Conservation (phyloP, 2,329 filamentous ascomycete genomes). For the Hymenotorrendiella dingleyae region DNA sequence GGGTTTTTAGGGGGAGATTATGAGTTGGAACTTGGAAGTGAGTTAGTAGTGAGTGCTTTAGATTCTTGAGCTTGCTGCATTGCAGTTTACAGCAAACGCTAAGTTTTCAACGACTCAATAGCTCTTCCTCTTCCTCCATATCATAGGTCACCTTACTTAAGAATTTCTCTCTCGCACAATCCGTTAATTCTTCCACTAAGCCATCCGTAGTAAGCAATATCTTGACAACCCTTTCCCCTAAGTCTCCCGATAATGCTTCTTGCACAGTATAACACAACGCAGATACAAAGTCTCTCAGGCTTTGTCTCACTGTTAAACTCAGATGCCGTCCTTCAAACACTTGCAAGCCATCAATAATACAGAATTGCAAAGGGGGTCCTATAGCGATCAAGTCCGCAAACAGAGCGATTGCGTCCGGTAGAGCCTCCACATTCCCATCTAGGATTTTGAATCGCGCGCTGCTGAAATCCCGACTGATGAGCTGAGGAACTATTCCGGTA, state of each 20-base stretch:
- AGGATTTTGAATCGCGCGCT: not conserved
- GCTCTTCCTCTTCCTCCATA: not conserved
- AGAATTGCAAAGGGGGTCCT: not conserved
- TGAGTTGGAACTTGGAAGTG: no score
- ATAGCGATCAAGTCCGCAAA: not conserved
- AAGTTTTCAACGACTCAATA: no score
- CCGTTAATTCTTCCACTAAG: not conserved
- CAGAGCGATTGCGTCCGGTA: not conserved
- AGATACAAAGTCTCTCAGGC: not conserved
- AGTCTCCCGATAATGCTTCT: not conserved
- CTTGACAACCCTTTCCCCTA: not conserved
- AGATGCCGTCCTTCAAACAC: not conserved
- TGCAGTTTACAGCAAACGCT: no score
- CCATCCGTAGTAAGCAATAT: not conserved
- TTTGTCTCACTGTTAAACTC: not conserved
- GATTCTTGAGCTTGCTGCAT: no score
- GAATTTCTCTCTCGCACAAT: not conserved
- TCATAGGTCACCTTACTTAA: not conserved
- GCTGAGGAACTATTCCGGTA: not conserved
- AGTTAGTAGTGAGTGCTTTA: no score
- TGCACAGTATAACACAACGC: not conserved
- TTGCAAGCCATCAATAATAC: not conserved
- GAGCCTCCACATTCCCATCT: not conserved
- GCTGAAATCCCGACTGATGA: not conserved
- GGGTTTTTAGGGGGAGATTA: no score